Percentiles rank a stretch among this genome's conserved stretches.
Conservation (phyloP, 139 green algal genomes). For the Mesostigma viride region DNA sequence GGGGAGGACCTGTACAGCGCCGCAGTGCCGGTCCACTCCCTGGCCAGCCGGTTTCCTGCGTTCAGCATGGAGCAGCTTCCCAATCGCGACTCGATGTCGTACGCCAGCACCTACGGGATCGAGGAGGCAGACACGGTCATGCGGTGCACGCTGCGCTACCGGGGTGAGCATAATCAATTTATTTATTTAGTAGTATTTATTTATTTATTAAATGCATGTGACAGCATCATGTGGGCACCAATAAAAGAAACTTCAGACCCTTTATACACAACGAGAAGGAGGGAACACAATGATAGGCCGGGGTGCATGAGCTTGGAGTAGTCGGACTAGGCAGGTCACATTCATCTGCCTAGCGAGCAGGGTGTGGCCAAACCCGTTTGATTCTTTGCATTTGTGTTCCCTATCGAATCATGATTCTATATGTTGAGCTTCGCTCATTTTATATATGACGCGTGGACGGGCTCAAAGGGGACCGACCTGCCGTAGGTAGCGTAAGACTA, state of each 20-base stretch:
- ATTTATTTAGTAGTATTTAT: too few relatives aligned
- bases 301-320: not conserved
- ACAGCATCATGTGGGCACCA: too few relatives aligned
- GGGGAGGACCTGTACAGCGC: slow-evolving; percentile 9
- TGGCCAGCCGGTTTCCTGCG: not conserved
- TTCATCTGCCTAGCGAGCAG: not conserved
- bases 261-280: too few relatives aligned
- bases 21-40: not conserved
- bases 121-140: slow-evolving; percentile 16
- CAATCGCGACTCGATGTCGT: slow-evolving; percentile 20
- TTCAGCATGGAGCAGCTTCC: slow-evolving; percentile 18
- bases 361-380: not conserved
- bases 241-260: too few relatives aligned
- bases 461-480: too few relatives aligned
- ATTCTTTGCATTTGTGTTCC: not conserved
- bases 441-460: too few relatives aligned
- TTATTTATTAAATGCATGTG: too few relatives aligned
- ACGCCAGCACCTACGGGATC: slow-evolving; percentile 14
- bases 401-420: not conserved
- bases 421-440: too few relatives aligned
- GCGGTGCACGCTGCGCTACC: slow-evolving; percentile 18
- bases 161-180: slow-evolving; percentile 3
- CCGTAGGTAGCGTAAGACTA: too few relatives aligned
- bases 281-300: not conserved
- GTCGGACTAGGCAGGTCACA: not conserved